Evolutionary conservation across 2,329 filamentous ascomycete genomes (phyloP), one percentile per base, ranked within the genome.

Genomic region (Colletotrichum tabaci): DNA sequence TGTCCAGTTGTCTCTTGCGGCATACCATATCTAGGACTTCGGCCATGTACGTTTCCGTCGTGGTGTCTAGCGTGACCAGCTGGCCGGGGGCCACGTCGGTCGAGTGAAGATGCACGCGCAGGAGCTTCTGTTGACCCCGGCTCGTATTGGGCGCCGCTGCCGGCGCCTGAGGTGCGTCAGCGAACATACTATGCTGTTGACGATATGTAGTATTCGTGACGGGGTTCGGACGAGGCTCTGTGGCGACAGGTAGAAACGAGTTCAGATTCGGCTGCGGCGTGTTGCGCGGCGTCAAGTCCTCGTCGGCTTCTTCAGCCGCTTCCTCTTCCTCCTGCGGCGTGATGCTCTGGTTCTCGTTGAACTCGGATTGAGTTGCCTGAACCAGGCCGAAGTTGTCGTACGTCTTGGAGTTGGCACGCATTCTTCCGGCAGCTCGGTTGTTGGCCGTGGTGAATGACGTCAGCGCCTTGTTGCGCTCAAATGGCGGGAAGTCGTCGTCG

Each of bases 361-460:
- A 92, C 76, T 93, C 91, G 13, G 88, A 88, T 68, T 90, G 86
- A 1, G 90, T 91, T 3, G 94, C 94, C 77, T 91, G 89, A 15
- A 94, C 92, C 35, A 97, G 84, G 15, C 92, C 94, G 80, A 97
- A 96, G 75, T 96, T 94, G 76, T 96, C 93, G 84, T 92, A 94
- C 1, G 93, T 91, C 77, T 92, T 94, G 26, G 92, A 93, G 74
- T 93, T 91, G 70, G 92, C 90, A 66, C 93, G 87, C 72, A 86
- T 85, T 60, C 87, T 82, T 6, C 85, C 87, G 10, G 86, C 84
- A 52, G 86, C 91, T 66, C 90, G 87, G 78, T 94, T 95, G 78
- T 96, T 95, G 73, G 92, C 93, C 8, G 93, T 94, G 47, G 93
- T 94, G 76, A 96, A 96, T 23, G 94, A 91, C 7, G 89, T 89